These are phyloP conservation scores for Phyllostachys edulis DNA, from an alignment of 176 grass and related monocot species.

Conservation along the genomic window DNA sequence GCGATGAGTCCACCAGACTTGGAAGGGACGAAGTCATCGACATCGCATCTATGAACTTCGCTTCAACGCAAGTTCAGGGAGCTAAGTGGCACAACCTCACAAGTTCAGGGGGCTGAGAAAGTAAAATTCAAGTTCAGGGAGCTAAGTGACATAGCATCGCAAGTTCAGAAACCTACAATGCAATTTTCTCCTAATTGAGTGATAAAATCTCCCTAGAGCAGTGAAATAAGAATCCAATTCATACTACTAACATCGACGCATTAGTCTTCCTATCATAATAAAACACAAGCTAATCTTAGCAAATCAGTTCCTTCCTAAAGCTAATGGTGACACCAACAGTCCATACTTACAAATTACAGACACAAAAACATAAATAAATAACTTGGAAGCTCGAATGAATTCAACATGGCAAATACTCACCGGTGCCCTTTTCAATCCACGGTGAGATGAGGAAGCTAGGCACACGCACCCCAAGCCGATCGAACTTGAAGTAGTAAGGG, in stretches of 20 bases:
- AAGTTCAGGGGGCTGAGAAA: too few relatives aligned
- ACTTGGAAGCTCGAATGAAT: not conserved
- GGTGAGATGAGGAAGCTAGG: constrained; percentile 78
- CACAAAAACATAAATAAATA: not conserved
- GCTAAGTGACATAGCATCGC: too few relatives aligned
- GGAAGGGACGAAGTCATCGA: too few relatives aligned
- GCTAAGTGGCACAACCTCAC: too few relatives aligned
- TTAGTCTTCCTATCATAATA: not conserved
- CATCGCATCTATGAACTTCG: too few relatives aligned
- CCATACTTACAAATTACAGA: not conserved
- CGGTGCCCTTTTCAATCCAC: constrained; percentile 75
- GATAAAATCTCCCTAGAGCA: not conserved
- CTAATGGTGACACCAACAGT: not conserved
- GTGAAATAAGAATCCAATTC: not conserved
- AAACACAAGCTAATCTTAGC: not conserved
- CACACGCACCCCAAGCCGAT: constrained; percentile 78
- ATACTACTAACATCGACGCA: not conserved
- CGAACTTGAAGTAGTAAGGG: constrained; percentile 94
- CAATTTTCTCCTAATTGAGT: not conserved
- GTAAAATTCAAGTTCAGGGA: too few relatives aligned
- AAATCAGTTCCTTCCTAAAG: not conserved
- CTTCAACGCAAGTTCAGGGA: too few relatives aligned
- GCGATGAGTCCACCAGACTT: too few relatives aligned
- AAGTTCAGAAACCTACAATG: too few relatives aligned
- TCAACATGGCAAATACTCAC: constrained; percentile 28